Evolutionary conservation across 2,329 filamentous ascomycete genomes (phyloP).

Genomic region (Penicillium sp.): DNA sequence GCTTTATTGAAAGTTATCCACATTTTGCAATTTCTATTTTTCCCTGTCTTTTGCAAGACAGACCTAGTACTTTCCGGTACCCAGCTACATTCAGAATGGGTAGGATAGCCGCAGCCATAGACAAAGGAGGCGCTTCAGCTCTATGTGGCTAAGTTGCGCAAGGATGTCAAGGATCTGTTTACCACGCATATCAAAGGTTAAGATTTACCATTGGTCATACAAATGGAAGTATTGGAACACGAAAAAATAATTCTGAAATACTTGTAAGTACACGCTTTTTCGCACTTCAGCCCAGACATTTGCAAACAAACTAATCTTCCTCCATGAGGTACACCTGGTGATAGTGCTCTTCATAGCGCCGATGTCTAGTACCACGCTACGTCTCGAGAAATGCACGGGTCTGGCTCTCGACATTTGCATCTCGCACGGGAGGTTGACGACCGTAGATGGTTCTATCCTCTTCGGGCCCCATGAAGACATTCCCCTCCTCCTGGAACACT

Average conservation of each 20-base stretch:
- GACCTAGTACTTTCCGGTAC: no score
- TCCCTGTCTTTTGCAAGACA: no score
- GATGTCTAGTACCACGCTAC: not conserved
- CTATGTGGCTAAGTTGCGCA: slow-evolving; percentile 3
- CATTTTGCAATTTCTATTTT: no score
- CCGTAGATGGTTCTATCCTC: not conserved
- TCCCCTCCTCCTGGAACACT: not conserved
- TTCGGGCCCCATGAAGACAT: not conserved
- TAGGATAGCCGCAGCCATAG: not conserved
- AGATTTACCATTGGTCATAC: not conserved
- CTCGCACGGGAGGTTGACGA: not conserved
- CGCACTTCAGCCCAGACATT: not conserved
- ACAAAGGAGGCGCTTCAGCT: slow-evolving; percentile 4
- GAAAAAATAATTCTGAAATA: not conserved
- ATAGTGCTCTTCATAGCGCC: not conserved
- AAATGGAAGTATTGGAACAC: not conserved
- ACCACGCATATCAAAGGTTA: not conserved
- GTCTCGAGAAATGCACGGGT: not conserved
- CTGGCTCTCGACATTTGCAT: not conserved
- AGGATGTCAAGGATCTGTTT: not conserved
- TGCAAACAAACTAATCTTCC: not conserved
- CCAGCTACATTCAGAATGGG: no score
- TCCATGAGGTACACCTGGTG: not conserved
- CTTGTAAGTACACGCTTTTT: not conserved
- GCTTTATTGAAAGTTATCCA: no score